Evolutionary conservation across 2,329 filamentous ascomycete genomes (phyloP).

Genomic region (Didymella glomerata): DNA sequence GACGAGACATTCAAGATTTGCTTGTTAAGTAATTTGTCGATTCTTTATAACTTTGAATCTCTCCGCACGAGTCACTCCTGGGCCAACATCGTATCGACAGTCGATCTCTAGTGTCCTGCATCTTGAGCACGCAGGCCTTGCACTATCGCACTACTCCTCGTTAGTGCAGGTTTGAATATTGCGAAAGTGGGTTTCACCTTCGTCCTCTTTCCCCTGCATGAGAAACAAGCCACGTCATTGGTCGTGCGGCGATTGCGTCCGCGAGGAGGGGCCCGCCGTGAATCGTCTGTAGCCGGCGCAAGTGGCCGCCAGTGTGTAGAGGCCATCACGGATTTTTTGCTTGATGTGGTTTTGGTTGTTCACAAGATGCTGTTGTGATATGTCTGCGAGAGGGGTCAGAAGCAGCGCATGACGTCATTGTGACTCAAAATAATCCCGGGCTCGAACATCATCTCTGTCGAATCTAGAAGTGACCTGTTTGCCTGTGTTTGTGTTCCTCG

Average conservation of each 20-base stretch:
- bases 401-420: too few relatives aligned
- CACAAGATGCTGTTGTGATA: too few relatives aligned
- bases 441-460: too few relatives aligned
- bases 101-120: not conserved
- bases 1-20: not conserved
- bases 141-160: not conserved
- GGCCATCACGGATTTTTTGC: too few relatives aligned
- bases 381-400: too few relatives aligned
- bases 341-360: too few relatives aligned
- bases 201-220: not conserved
- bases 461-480: too few relatives aligned
- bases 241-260: not conserved
- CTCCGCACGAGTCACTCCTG: not conserved
- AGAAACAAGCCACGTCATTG: not conserved
- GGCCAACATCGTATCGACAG: constrained; percentile 1
- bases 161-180: not conserved
- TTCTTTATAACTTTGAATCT: not conserved
- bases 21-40: not conserved
- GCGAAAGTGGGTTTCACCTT: not conserved
- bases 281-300: not conserved
- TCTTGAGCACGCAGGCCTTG: not conserved
- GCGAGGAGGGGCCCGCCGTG: not conserved
- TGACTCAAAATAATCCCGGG: too few relatives aligned
- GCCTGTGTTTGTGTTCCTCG: too few relatives aligned
- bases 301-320: not conserved